Evolutionary conservation across 768 basidiomycete genomes (phyloP).

Genomic region (Zangia roseola): DNA sequence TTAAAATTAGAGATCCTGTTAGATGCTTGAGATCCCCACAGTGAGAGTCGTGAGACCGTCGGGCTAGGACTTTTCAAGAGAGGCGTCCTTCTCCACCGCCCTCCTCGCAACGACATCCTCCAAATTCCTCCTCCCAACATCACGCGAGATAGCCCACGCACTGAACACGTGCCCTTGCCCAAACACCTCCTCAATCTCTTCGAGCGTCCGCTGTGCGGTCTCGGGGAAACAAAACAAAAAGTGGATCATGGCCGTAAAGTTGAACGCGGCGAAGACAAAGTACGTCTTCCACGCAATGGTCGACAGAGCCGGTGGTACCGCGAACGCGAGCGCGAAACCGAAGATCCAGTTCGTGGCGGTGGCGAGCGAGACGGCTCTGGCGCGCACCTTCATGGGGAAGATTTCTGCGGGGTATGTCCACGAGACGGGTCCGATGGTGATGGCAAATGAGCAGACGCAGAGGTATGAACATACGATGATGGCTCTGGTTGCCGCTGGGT

Average conservation of each 20-base stretch:
- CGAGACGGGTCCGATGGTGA: constrained; percentile 77
- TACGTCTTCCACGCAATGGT: constrained; percentile 74
- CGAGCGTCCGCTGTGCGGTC: constrained; percentile 68
- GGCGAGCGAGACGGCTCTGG: constrained; percentile 52
- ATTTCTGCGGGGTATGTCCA: constrained; percentile 75
- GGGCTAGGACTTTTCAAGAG: constrained; percentile 5
- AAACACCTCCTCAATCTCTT: constrained; percentile 81
- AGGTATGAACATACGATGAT: constrained; percentile 79
- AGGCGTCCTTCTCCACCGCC: constrained; percentile 3
- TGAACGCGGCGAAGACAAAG: constrained; percentile 77
- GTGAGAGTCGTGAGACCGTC: too few relatives aligned
- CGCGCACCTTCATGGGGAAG: constrained; percentile 66
- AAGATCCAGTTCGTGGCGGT: constrained; percentile 57
- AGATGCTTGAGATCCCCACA: too few relatives aligned
- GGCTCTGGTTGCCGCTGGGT: constrained; percentile 58
- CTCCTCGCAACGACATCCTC: constrained; percentile 41
- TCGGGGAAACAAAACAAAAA: constrained; percentile 81
- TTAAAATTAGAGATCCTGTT: too few relatives aligned
- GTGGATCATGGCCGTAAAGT: constrained; percentile 69
- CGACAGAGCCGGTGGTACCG: constrained; percentile 68
- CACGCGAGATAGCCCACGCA: constrained; percentile 65
- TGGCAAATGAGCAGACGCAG: constrained; percentile 72
- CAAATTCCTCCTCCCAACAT: constrained; percentile 63
- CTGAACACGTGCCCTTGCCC: constrained; percentile 63
- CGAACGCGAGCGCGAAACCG: constrained; percentile 74